Evolutionary conservation across 202 grass and related monocot species (phyloP).

Genomic region (Zizania palustris): DNA sequence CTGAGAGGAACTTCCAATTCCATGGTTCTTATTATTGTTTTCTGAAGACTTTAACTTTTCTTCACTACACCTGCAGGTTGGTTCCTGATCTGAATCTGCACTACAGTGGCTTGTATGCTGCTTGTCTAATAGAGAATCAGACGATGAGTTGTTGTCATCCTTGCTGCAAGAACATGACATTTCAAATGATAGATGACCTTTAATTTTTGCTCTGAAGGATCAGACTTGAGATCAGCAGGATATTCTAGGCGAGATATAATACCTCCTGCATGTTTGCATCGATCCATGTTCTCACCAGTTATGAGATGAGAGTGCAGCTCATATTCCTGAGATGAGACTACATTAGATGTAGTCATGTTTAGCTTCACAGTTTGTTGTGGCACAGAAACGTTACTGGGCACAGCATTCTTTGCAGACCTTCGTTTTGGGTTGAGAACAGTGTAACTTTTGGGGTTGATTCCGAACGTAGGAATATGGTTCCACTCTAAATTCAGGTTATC

Average conservation of each 20-base stretch:
- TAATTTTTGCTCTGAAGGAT: conserved; percentile 38
- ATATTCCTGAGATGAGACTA: conserved; percentile 48
- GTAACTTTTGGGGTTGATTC: conserved; percentile 48
- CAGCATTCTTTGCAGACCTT: neutral
- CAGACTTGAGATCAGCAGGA: conserved; percentile 17
- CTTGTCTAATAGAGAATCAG: conserved; percentile 33
- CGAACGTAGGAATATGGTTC: conserved; percentile 50
- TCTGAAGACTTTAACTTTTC: conserved; percentile 23
- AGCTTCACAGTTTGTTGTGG: conserved; percentile 36
- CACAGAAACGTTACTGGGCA: conserved; percentile 32
- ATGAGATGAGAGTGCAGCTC: conserved; percentile 31
- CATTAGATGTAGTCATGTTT: conserved; percentile 35
- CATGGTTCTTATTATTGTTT: conserved; percentile 29
- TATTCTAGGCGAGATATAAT: conserved; percentile 36
- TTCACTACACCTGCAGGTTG: neutral
- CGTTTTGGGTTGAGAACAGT: conserved; percentile 41
- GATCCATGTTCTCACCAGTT: conserved; percentile 35
- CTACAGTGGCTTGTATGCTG: conserved; percentile 38
- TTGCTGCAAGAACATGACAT: conserved; percentile 40
- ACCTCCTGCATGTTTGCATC: conserved; percentile 30
- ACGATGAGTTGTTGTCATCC: conserved; percentile 23
- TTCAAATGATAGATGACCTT: conserved; percentile 31
- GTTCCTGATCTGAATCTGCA: conserved; percentile 40
- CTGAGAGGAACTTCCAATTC: conserved; percentile 6
- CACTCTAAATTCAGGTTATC: conserved; percentile 42